Evolutionary conservation across 306 rosid genomes (phyloP).

Genomic region (Styphnolobium japonicum): DNA sequence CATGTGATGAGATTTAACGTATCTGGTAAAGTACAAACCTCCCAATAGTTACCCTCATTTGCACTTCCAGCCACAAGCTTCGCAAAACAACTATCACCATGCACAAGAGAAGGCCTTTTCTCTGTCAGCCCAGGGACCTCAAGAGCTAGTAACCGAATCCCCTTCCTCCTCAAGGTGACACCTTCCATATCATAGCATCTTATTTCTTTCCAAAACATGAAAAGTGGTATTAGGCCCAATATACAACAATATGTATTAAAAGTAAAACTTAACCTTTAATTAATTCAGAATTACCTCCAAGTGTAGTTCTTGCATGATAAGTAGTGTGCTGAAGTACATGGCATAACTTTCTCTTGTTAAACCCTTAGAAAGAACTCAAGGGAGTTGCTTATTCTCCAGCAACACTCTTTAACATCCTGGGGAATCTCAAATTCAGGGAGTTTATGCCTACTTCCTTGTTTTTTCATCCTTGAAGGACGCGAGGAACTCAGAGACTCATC

Average conservation of each 20-base stretch:
- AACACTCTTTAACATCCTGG: constrained; percentile 26
- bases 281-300: constrained; percentile 43
- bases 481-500: constrained; percentile 8
- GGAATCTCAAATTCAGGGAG: constrained; percentile 52
- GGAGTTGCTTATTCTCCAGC: constrained; percentile 33
- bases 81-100: constrained; percentile 46
- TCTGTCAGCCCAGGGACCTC: constrained; percentile 63
- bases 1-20: background rate
- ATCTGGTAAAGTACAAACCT: constrained; percentile 22
- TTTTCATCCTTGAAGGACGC: constrained; percentile 19
- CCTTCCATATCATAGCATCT: constrained; percentile 41
- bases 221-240: background rate
- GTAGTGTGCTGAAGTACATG: constrained; percentile 31
- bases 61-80: constrained; percentile 29
- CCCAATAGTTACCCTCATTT: constrained; percentile 22
- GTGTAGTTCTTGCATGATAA: constrained; percentile 56
- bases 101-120: constrained; percentile 62
- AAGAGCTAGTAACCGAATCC: constrained; percentile 39
- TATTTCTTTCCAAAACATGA: constrained; percentile 49
- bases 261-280: background rate
- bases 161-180: constrained; percentile 39
- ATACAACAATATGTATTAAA: background rate
- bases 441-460: constrained; percentile 12
- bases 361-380: constrained; percentile 39
- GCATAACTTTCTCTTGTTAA: constrained; percentile 22